These are phyloP conservation scores for Fusarium sp. DNA, from an alignment of 2,329 filamentous ascomycete species.

Conservation along the genomic window DNA sequence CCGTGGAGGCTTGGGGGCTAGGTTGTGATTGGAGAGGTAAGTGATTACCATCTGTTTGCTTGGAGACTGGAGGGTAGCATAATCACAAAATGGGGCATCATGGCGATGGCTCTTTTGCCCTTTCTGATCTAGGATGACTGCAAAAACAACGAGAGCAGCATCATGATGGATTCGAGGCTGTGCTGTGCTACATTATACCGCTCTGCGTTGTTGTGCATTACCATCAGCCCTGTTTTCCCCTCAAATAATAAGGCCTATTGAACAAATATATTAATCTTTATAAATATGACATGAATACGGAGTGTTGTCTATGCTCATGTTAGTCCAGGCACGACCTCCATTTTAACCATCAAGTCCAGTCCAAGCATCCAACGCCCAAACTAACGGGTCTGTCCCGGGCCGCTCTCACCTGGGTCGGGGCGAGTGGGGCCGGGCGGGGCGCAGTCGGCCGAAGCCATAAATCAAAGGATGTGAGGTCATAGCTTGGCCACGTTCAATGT, in stretches of 20 bases:
- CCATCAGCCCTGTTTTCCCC: background rate
- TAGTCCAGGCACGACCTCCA: background rate
- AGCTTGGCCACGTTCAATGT: slow-evolving; percentile 19
- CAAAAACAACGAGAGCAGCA: slow-evolving; percentile 9
- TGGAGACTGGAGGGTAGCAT: slow-evolving; percentile 1
- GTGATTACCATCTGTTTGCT: background rate
- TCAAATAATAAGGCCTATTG: background rate
- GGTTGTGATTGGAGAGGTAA: slow-evolving; percentile 32
- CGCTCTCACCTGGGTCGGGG: slow-evolving; percentile 27
- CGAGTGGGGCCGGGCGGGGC: slow-evolving; percentile 34
- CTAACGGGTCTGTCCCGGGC: slow-evolving; percentile 18
- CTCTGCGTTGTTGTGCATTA: background rate
- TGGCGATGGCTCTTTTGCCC: slow-evolving; percentile 4
- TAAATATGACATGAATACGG: background rate
- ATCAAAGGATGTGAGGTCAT: slow-evolving; percentile 42
- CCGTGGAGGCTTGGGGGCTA: slow-evolving; percentile 21
- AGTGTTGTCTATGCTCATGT: background rate
- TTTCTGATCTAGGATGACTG: slow-evolving; percentile 25
- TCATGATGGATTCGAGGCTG: slow-evolving; percentile 26
- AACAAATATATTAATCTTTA: background rate
- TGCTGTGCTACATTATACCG: slow-evolving; percentile 3
- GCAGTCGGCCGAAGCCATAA: slow-evolving; percentile 23
- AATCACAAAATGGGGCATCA: slow-evolving; percentile 2
- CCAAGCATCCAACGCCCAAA: slow-evolving; percentile 19
- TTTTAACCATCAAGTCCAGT: background rate